Evolutionary conservation across 2,329 filamentous ascomycete species (phyloP), one percentile per base, ranked within the genome.

Genomic region (Claviceps pazoutovae): DNA sequence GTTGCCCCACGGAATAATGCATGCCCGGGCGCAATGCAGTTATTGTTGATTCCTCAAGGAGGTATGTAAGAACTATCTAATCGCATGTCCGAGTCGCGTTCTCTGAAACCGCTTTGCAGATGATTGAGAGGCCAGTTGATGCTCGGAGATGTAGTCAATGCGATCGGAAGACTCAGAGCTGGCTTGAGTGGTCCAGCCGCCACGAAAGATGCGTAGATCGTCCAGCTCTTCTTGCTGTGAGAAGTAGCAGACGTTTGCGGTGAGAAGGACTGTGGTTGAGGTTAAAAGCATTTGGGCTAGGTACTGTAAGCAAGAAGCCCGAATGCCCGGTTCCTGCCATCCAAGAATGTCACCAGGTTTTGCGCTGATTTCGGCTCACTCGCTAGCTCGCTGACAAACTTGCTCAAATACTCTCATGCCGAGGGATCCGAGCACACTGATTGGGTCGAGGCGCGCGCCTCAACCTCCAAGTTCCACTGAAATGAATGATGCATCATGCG

Each of bases 361-460:
- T 46, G 23, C 44, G 44, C 44, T 46, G n/a, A 16, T 26, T 44
- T 14, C 44, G 23, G 3, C 23, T 4, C 8, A 9, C 7, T 17
- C 46, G 19, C 23, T 11, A 17, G 16, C 7, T 17, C 46, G 19
- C 38, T 46, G 54, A 54, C 54, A 65, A 67, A 67, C 65, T 68
- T 68, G 65, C 65, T 68, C 65, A 68, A 68, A 68, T 55, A 62
- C 55, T 59, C 65, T 66, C 65, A 68, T 49, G 46, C 51, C 37
- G 30, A 5, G 8, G 17, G 23, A 37, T 44, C 21, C 30, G 16
- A 21, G 34, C 37, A 5, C 19, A 17, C 50, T 56, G 55, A 58
- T 58, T 58, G 56, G 56, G 16, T 26, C 6, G 36, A 36, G 3
- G 11, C 21, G 23, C 34, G n/a, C 45, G 21, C 45, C 7, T 7